Evolutionary conservation across 2,329 filamentous ascomycete genomes (phyloP), one percentile per base, ranked within the genome.

Genomic region (Exophiala alcalophila): DNA sequence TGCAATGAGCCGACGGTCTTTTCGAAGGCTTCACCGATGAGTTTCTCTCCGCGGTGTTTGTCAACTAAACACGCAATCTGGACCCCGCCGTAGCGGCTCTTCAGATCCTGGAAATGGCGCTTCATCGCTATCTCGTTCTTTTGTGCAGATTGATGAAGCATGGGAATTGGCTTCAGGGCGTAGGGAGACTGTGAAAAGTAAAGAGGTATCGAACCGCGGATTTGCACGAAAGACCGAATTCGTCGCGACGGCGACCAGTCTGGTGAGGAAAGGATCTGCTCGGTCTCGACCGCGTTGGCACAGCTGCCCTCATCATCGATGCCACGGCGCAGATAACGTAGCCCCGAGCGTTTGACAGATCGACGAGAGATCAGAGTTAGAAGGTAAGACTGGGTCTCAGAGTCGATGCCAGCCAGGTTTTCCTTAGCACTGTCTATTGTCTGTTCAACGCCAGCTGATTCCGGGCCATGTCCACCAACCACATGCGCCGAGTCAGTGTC

Each of bases 101-200:
- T 69, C 5, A 97, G 63, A 16, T 77, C 75, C 6, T 80, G 72
- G 57, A 97, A 94, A 62, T 98, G 92, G 51, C 77, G 80, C 45
- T 77, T 80, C 60, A 92, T 85, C 0, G 91, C 91, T 31, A 73
- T 68, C 40, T 83, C 83, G 55, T 97, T 98, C 9, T 81, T 81
- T 31, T 86, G 80, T 3, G 77, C 70, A 0, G 88, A 94, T 54
- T 94, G 89, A 61, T 89, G 86, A 24, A 94, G 69, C 10, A 86
- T 77, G 0, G 91, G 89, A 8, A 85, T 75, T 0, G 92, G 92
- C 60, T 95, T 96, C 54, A 97, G 79, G 7, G 88, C 89, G 63
- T 95, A 97, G 0, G 91, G 90, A 0, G 86, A 88, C 59, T 98
- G 92, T 0, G 90, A 94, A 61, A 96, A 98, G 69, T 92, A 97